Percentiles rank a stretch among this genome's conserved stretches.
Evolutionary conservation across 805 yeast genomes (phyloP).

Genomic region (Starmerella floris): DNA sequence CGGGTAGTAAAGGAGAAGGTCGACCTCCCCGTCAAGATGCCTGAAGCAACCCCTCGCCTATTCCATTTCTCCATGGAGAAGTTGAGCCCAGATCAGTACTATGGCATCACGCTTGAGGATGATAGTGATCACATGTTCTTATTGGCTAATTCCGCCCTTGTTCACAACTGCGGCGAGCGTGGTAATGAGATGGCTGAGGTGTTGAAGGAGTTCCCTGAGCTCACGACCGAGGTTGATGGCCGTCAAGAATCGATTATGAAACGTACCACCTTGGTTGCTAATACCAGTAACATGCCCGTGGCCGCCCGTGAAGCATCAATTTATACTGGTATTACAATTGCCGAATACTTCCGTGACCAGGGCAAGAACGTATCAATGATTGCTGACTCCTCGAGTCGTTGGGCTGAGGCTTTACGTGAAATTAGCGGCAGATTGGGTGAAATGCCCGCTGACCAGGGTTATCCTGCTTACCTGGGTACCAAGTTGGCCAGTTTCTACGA

Average conservation of each 20-base stretch:
- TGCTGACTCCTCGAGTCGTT: conserved; percentile 98
- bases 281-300: conserved; percentile 98
- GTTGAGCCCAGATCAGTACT: conserved; percentile 29
- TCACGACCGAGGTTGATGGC: conserved; percentile 80
- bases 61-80: conserved; percentile 27
- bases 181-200: conserved; percentile 99
- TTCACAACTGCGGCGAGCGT: conserved; percentile 62
- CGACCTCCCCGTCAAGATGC: not conserved
- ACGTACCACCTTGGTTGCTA: conserved; percentile 97
- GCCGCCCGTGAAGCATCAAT: conserved; percentile 99
- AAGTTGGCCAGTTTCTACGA: conserved; percentile 97
- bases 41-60: conserved; percentile 14
- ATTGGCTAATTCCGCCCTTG: conserved; percentile 27
- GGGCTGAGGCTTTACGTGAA: conserved; percentile 99
- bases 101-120: conserved; percentile 33
- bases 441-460: conserved; percentile 99
- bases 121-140: conserved; percentile 34
- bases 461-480: conserved; percentile 99
- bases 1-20: not conserved
- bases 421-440: conserved; percentile 99
- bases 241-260: conserved; percentile 98
- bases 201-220: conserved; percentile 97
- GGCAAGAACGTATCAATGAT: conserved; percentile 98
- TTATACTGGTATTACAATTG: conserved; percentile 96
- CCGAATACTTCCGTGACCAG: conserved; percentile 99